A percentile compares a stretch with the other conserved stretches of the same genome.
Evolutionary conservation across 805 yeast genomes (phyloP).

Genomic region (Barnettozyma californica): DNA sequence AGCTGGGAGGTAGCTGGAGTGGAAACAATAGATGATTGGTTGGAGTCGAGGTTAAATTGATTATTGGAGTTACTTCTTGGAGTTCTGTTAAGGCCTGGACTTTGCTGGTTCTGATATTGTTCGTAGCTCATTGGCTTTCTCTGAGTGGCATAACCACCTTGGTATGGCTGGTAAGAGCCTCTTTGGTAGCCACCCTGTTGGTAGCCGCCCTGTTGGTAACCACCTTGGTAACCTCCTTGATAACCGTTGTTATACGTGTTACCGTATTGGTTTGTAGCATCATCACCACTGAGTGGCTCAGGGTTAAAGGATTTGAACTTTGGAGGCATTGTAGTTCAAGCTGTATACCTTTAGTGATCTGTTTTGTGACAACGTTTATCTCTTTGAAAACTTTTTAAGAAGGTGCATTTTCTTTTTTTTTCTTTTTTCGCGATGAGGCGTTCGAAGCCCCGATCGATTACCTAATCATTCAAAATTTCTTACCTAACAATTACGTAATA

Average conservation of each 20-base stretch:
- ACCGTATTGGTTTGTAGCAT: constrained; percentile 3
- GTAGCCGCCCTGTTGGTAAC: background rate
- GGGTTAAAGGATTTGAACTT: constrained; percentile 33
- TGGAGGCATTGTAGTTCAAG: constrained; percentile 30
- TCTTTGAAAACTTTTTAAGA: background rate
- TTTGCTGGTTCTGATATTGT: constrained; percentile 19
- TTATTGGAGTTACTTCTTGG: constrained; percentile 14
- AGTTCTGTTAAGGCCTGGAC: constrained; percentile 10
- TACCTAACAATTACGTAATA: background rate
- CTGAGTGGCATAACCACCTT: constrained; percentile 14
- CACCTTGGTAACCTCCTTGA: constrained; percentile 3
- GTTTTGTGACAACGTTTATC: constrained; percentile 1
- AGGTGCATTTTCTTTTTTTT: background rate
- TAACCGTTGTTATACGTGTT: constrained; percentile 3
- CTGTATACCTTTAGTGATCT: background rate
- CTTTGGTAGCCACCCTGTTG: background rate
- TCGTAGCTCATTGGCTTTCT: constrained; percentile 23
- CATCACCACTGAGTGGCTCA: constrained; percentile 24
- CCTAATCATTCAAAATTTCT: background rate
- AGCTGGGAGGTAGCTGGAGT: constrained; percentile 23
- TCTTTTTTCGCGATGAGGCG: background rate
- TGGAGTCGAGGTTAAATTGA: constrained; percentile 7
- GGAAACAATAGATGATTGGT: constrained; percentile 16
- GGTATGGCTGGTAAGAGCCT: constrained; percentile 4
- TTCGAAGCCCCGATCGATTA: background rate